Evolutionary conservation across 371 early-diverging fungal genomes (phyloP), one percentile per base, ranked within the genome.

Genomic region (Phascolomyces articulosus): DNA sequence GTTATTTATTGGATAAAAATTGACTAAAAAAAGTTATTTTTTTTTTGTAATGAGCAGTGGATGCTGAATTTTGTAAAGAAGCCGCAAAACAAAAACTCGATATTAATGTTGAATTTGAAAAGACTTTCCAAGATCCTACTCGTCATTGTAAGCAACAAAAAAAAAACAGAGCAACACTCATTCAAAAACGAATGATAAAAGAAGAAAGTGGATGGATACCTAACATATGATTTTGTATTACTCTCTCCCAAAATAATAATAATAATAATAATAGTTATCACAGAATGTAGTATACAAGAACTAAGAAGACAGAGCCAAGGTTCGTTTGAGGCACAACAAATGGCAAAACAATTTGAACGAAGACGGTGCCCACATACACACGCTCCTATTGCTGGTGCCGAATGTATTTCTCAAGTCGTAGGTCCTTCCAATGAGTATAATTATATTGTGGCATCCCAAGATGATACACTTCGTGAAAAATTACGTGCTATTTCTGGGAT

Each of bases 381-480:
- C 4, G 63, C 76, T 2, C 87, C 91, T 15, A 83, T 94, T 1
- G 63, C 85, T 4, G 91, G 91, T 34, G 68, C 84, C 18, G 78
- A 89, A 16, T 97, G 97, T 68, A 72, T 95, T n/a, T 62, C 71
- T 8, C 84, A 90, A 55, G 83, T 94, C 56, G 84, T 96, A 41
- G 90, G 86, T 7, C 68, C 66, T 1, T 74, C 79, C 28, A 96
- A 97, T 72, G 75, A 85, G 58, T 85, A 91, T 71, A 87, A 91
- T 69, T 96, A 93, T 61, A 89, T 91, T 44, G 86, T 96, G 0
- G 97, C 93, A 2, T 89, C 90, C 1, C 94, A 96, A 68, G 89
- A 93, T 71, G 66, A 72, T 16, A 70, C 73, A 4, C 79, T 96
- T 27, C 86, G 94, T 20, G 70, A 77, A 11, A 63, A 75, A n/a